A percentile compares a stretch with the other conserved stretches of the same genome.
phyloP scores from a whole-genome alignment of 2,329 filamentous ascomycete species.

The Xylaria sp. region DNA sequence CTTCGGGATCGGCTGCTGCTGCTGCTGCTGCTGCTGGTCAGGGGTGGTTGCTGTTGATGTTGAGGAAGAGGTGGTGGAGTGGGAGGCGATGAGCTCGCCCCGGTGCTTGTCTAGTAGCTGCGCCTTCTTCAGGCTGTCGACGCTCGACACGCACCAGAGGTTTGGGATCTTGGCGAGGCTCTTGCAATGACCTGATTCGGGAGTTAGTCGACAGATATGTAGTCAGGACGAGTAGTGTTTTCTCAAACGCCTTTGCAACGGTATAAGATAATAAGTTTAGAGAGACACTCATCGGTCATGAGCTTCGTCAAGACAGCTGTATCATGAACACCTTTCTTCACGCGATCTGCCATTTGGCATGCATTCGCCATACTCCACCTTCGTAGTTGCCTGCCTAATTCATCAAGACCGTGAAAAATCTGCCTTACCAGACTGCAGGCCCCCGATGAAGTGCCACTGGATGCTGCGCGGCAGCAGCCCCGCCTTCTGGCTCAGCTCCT shows the following conservation, averaged over 20 bases:
- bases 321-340: too few species aligned
- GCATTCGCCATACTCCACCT: too few species aligned
- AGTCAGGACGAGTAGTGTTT: background rate
- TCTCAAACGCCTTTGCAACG: too few species aligned
- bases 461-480: slow-evolving; percentile 75
- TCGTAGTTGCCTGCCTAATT: background rate
- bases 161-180: slow-evolving; percentile 84
- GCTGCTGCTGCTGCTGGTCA: too few species aligned
- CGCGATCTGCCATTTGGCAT: too few species aligned
- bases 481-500: slow-evolving; percentile 87
- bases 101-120: slow-evolving; percentile 78
- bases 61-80: slow-evolving; percentile 27
- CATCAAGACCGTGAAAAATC: background rate
- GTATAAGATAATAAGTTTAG: too few species aligned
- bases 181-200: slow-evolving; percentile 77
- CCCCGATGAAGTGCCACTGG: slow-evolving; percentile 96
- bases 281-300: too few species aligned
- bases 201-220: background rate
- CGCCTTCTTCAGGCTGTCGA: slow-evolving; percentile 88
- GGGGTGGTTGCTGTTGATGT: too few species aligned
- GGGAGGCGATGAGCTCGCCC: slow-evolving; percentile 53
- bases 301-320: too few species aligned
- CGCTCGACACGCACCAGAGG: slow-evolving; percentile 87
- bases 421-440: slow-evolving; percentile 71
- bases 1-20: slow-evolving; percentile 43